A percentile compares a stretch with the other conserved stretches of the same genome.
phyloP scores from a whole-genome alignment of 352 stramenopile species.

The Globisporangium emineosum region DNA sequence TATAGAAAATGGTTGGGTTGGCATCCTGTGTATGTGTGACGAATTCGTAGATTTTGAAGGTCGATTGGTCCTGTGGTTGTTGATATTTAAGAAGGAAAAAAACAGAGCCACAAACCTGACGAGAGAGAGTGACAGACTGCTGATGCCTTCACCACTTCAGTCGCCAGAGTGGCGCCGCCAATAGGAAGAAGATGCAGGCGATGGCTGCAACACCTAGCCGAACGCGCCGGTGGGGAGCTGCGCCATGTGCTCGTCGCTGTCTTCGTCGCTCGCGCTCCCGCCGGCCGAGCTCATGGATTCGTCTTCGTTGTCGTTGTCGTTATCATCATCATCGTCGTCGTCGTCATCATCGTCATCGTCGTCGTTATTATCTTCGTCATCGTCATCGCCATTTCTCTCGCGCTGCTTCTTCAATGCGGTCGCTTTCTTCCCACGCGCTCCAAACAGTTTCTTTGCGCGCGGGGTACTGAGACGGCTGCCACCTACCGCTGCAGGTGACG shows the following conservation, averaged over 20 bases:
- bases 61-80: not conserved
- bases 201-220: constrained; percentile 21
- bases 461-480: not conserved
- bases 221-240: constrained; percentile 60
- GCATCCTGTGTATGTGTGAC: not conserved
- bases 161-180: too few species aligned
- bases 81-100: constrained; percentile 11
- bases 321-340: constrained; percentile 26
- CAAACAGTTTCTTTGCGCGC: constrained; percentile 18
- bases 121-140: not conserved
- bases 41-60: not conserved
- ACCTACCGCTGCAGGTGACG: not conserved
- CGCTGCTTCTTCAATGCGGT: constrained; percentile 13
- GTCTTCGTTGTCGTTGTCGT: constrained; percentile 22
- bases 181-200: not conserved
- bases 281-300: constrained; percentile 34
- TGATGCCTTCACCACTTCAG: not conserved
- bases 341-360: constrained; percentile 24
- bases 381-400: constrained; percentile 9
- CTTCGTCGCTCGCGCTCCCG: constrained; percentile 40
- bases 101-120: not conserved
- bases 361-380: constrained; percentile 25
- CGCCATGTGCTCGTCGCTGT: constrained; percentile 62
- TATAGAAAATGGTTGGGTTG: not conserved
- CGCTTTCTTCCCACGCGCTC: constrained; percentile 15